phyloP scores from a whole-genome alignment of 768 basidiomycete genomes.

The Clitopilus hobsonii region DNA sequence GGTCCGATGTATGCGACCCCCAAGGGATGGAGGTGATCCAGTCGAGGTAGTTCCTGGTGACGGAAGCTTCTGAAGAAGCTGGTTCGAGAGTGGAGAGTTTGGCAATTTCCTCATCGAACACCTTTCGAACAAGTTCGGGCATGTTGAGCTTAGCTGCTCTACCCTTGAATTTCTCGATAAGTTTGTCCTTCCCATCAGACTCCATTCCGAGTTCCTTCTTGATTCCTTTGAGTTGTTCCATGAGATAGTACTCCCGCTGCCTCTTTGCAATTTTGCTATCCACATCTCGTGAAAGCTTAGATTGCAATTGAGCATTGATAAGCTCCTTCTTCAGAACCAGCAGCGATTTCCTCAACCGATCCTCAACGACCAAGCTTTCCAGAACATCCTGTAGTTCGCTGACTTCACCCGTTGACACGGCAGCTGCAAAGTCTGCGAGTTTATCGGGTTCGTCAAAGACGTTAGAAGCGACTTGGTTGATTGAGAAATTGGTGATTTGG shows the following conservation, averaged over 20 bases:
- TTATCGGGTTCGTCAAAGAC: conserved; percentile 98
- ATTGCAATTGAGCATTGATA: conserved; percentile 93
- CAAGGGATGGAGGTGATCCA: conserved; percentile 96
- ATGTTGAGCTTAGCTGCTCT: conserved; percentile 77
- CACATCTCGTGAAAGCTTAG: conserved; percentile 88
- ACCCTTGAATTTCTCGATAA: conserved; percentile 90
- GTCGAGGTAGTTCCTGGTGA: conserved; percentile 91
- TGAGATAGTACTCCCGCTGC: conserved; percentile 91
- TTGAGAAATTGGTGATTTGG: conserved; percentile 95
- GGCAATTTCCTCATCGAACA: conserved; percentile 93
- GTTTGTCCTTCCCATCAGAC: conserved; percentile 89
- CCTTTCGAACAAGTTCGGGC: conserved; percentile 86
- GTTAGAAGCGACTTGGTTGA: conserved; percentile 87
- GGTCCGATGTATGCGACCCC: conserved; percentile 92
- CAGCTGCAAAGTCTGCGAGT: conserved; percentile 95
- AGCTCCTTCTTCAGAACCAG: conserved; percentile 96
- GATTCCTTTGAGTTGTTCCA: conserved; percentile 95
- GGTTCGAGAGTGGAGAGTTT: conserved; percentile 90
- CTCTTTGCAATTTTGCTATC: conserved; percentile 93
- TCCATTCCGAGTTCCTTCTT: conserved; percentile 97
- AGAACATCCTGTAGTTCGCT: conserved; percentile 90
- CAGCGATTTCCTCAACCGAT: conserved; percentile 84
- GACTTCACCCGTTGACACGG: conserved; percentile 91
- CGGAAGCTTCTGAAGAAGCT: conserved; percentile 88
- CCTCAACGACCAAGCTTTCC: conserved; percentile 81